Conservation (phyloP, 331 rosid species). For the Cydonia oblonga region DNA sequence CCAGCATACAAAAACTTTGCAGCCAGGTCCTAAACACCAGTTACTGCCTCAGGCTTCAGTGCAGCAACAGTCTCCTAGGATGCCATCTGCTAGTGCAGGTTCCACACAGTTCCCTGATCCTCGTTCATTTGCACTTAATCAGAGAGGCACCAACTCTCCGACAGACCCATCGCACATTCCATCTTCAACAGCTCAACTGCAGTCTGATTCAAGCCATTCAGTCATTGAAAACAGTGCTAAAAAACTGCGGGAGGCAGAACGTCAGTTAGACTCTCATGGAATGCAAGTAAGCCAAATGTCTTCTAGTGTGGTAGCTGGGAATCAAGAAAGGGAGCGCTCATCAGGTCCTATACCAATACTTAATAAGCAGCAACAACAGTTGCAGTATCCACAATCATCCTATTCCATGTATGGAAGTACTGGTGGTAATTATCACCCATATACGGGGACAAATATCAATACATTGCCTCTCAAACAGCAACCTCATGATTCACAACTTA, state of each 20-base stretch:
- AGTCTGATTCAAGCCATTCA: constrained; percentile 22
- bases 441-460: constrained; percentile 49
- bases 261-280: constrained; percentile 42
- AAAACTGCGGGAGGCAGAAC: constrained; percentile 41
- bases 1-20: constrained; percentile 14
- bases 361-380: constrained; percentile 58
- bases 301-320: constrained; percentile 36
- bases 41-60: constrained; percentile 25
- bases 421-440: constrained; percentile 48
- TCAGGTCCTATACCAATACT: constrained; percentile 51
- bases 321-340: constrained; percentile 63
- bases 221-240: constrained; percentile 31
- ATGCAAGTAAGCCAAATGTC: constrained; percentile 38
- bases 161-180: constrained; percentile 32
- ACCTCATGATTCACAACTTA: constrained; percentile 54
- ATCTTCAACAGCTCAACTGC: constrained; percentile 43
- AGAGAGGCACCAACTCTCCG: constrained; percentile 44
- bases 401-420: constrained; percentile 41
- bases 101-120: constrained; percentile 42
- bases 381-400: constrained; percentile 43
- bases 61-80: constrained; percentile 41
- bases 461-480: constrained; percentile 49
- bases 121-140: constrained; percentile 56
- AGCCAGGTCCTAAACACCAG: constrained; percentile 28
- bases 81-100: constrained; percentile 38